Percentiles rank a stretch among this genome's conserved stretches.
phyloP scores from a whole-genome alignment of 108 stramenopile species.

The Pseudonitzschia multistriata region DNA sequence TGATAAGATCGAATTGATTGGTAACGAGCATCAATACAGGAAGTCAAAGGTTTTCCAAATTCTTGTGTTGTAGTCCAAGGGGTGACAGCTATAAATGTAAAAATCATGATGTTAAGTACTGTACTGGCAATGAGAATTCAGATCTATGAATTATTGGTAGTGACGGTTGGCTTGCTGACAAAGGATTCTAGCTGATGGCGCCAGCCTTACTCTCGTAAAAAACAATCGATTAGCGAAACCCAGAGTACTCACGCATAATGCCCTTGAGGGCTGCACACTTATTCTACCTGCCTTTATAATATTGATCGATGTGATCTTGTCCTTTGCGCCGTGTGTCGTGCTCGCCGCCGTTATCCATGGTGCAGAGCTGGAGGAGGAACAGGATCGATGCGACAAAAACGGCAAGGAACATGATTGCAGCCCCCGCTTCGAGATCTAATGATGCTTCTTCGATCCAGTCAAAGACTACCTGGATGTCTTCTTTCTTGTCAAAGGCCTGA shows the following conservation, averaged over 20 bases:
- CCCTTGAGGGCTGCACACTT: too few relatives aligned
- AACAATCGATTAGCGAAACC: too few relatives aligned
- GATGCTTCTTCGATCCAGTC: constrained; percentile 41
- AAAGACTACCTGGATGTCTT: constrained; percentile 23
- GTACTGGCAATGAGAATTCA: too few relatives aligned
- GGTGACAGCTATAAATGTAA: too few relatives aligned
- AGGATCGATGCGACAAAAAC: constrained; percentile 28
- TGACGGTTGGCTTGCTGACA: too few relatives aligned
- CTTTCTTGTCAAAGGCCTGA: neutral
- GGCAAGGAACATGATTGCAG: constrained; percentile 29
- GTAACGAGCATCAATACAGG: neutral
- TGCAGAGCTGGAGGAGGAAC: constrained; percentile 32
- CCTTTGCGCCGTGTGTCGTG: neutral
- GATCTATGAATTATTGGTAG: too few relatives aligned
- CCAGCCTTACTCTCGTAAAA: too few relatives aligned
- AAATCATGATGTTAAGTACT: too few relatives aligned
- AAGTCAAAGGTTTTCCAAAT: neutral
- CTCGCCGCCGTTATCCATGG: neutral
- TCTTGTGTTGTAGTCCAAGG: too few relatives aligned
- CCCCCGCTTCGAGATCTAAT: constrained; percentile 28
- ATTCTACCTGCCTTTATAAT: constrained; percentile 9
- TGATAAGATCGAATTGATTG: neutral
- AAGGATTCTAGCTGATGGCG: too few relatives aligned
- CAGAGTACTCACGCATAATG: too few relatives aligned
- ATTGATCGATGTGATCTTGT: neutral